phyloP scores from a whole-genome alignment of 805 yeast genomes.

The Sugiyamaella mastotermitis region DNA sequence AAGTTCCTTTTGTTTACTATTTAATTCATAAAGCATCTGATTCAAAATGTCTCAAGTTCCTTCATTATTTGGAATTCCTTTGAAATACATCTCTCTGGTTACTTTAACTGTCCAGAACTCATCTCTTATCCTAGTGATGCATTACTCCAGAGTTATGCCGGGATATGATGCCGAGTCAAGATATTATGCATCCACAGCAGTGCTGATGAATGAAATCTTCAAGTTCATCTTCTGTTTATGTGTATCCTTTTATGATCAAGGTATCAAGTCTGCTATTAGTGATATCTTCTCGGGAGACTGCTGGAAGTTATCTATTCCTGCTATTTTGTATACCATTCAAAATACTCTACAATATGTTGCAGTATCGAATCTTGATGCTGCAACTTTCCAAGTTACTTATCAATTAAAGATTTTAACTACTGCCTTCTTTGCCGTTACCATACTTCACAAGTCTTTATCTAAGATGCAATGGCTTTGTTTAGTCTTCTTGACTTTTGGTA shows the following conservation, averaged over 20 bases:
- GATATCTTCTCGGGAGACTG: slow-evolving; percentile 33
- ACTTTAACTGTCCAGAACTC: slow-evolving; percentile 36
- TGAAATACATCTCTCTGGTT: slow-evolving; percentile 31
- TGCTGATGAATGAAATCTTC: slow-evolving; percentile 34
- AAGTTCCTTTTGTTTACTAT: no score
- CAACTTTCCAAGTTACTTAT: slow-evolving; percentile 39
- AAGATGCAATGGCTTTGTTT: slow-evolving; percentile 33
- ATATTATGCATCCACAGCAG: slow-evolving; percentile 37
- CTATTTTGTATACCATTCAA: slow-evolving; percentile 35
- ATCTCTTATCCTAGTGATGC: slow-evolving; percentile 36
- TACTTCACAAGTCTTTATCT: slow-evolving; percentile 30
- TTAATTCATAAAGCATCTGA: no score
- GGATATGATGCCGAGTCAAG: slow-evolving; percentile 26
- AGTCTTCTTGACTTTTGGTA: slow-evolving; percentile 33
- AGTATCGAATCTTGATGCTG: slow-evolving; percentile 37
- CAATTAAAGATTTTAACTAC: slow-evolving; percentile 39
- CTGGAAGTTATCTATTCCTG: slow-evolving; percentile 38
- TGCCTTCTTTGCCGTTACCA: slow-evolving; percentile 36
- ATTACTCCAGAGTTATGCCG: slow-evolving; percentile 38
- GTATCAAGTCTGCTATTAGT: slow-evolving; percentile 19
- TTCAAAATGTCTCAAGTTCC: slow-evolving; percentile 9
- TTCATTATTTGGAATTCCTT: slow-evolving; percentile 25
- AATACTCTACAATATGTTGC: slow-evolving; percentile 37
- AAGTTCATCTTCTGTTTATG: slow-evolving; percentile 30
- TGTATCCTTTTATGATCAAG: slow-evolving; percentile 23